A percentile compares a stretch with the other conserved stretches of the same genome.
Evolutionary conservation across 1,284 basidiomycete genomes (phyloP).

Genomic region (Leucoagaricus sp.): DNA sequence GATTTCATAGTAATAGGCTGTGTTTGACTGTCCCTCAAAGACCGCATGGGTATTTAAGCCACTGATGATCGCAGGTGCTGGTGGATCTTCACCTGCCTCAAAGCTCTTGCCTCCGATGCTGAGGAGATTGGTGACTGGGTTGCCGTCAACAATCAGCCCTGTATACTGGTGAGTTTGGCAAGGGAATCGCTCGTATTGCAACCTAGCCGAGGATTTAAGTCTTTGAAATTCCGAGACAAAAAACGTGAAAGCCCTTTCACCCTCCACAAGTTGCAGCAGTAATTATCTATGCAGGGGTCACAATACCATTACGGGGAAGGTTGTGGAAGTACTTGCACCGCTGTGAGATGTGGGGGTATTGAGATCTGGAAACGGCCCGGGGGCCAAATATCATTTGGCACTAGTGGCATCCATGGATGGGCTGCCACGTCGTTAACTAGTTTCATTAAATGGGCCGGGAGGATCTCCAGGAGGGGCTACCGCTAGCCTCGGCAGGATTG

Average conservation of each 20-base stretch:
- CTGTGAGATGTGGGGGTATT: constrained; percentile 26
- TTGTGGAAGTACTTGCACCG: constrained; percentile 20
- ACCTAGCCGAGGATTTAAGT: neutral
- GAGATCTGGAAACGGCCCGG: constrained; percentile 26
- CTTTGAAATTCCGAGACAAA: neutral
- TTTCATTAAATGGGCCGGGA: constrained; percentile 20
- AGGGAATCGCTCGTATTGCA: constrained; percentile 19
- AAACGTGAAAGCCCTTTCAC: neutral
- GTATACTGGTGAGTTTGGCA: constrained; percentile 24
- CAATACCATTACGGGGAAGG: constrained; percentile 20
- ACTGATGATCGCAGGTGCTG: constrained; percentile 24
- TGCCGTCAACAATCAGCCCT: constrained; percentile 27
- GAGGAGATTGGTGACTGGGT: constrained; percentile 25
- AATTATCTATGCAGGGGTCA: constrained; percentile 20
- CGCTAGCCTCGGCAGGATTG: constrained; percentile 18
- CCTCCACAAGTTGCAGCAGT: constrained; percentile 20
- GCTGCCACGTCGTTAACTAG: constrained; percentile 22
- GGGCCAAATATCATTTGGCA: constrained; percentile 20
- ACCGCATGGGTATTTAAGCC: constrained; percentile 19
- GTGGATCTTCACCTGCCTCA: constrained; percentile 24
- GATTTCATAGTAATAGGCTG: neutral
- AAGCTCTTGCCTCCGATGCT: constrained; percentile 28
- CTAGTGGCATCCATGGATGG: constrained; percentile 22
- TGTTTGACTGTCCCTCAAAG: constrained; percentile 23
- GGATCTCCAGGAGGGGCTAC: constrained; percentile 15